These are phyloP conservation scores for Yarrowia sp. DNA, from an alignment of 805 yeast species.

Conservation along the genomic window DNA sequence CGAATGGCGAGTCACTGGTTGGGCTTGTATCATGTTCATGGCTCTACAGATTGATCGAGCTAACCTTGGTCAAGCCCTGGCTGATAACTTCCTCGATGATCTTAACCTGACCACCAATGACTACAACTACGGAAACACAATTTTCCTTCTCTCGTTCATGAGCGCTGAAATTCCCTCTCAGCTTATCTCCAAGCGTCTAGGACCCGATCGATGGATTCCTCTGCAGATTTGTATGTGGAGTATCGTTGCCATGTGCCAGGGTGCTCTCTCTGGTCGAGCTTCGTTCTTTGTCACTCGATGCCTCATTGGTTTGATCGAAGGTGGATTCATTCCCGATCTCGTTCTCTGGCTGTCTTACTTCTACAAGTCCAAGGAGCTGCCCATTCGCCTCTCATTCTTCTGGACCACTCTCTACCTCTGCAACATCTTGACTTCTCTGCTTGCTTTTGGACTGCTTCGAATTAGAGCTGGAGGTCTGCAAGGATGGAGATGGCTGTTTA, in stretches of 20 bases:
- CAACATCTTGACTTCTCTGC: slow-evolving; percentile 55
- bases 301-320: slow-evolving; percentile 63
- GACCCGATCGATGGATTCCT: slow-evolving; percentile 72
- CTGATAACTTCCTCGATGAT: slow-evolving; percentile 64
- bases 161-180: slow-evolving; percentile 73
- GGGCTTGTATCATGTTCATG: slow-evolving; percentile 66
- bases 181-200: slow-evolving; percentile 65
- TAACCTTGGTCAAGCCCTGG: slow-evolving; percentile 63
- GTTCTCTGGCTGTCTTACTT: slow-evolving; percentile 71
- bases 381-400: slow-evolving; percentile 64
- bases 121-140: slow-evolving; percentile 65
- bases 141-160: slow-evolving; percentile 62
- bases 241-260: slow-evolving; percentile 61
- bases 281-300: slow-evolving; percentile 60
- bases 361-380: slow-evolving; percentile 64
- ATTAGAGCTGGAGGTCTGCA: slow-evolving; percentile 45
- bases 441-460: slow-evolving; percentile 62
- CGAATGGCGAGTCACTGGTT: slow-evolving; percentile 62
- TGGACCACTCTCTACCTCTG: slow-evolving; percentile 64
- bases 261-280: slow-evolving; percentile 52
- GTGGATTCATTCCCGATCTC: slow-evolving; percentile 73
- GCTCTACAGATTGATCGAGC: slow-evolving; percentile 66
- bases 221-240: slow-evolving; percentile 65
- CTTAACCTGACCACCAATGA: slow-evolving; percentile 61
- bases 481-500: slow-evolving; percentile 75